A percentile compares a stretch with the other conserved stretches of the same genome.
phyloP scores from a whole-genome alignment of 2,329 filamentous ascomycete genomes.

The Fusarium decemcellulare region DNA sequence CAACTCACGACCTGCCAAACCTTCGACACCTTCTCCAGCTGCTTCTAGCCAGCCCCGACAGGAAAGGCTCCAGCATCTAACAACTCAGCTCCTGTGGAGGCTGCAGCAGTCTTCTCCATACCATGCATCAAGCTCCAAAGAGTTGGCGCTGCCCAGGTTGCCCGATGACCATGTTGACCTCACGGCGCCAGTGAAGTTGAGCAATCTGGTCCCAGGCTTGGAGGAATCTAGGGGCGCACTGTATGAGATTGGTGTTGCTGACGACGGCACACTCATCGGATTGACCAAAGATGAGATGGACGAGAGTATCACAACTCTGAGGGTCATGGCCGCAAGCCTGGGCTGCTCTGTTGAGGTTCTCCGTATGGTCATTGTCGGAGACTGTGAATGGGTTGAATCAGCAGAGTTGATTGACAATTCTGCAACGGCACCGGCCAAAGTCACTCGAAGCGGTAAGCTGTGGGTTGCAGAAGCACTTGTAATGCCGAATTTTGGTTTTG shows the following conservation, averaged over 20 bases:
- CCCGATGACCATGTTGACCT: constrained; percentile 73
- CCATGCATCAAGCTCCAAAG: constrained; percentile 83
- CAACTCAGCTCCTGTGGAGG: constrained; percentile 94
- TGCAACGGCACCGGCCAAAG: constrained; percentile 37
- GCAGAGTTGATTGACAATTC: constrained; percentile 48
- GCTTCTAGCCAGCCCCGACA: constrained; percentile 80
- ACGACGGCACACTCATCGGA: constrained; percentile 92
- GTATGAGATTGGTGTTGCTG: constrained; percentile 96
- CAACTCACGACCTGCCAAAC: constrained; percentile 31
- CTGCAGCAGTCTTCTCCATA: constrained; percentile 95
- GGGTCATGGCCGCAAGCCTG: constrained; percentile 92
- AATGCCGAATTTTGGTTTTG: constrained; percentile 75
- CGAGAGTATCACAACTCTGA: constrained; percentile 88
- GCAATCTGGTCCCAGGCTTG: constrained; percentile 80
- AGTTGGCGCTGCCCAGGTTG: constrained; percentile 81
- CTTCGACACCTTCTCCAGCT: constrained; percentile 50
- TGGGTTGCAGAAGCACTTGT: constrained; percentile 94
- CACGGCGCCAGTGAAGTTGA: constrained; percentile 62
- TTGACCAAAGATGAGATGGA: constrained; percentile 92
- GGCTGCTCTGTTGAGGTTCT: constrained; percentile 88
- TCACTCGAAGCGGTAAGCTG: constrained; percentile 67
- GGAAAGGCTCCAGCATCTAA: constrained; percentile 89
- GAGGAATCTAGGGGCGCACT: constrained; percentile 94
- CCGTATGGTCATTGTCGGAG: constrained; percentile 86
- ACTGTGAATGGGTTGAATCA: constrained; percentile 80